Evolutionary conservation across 805 yeast species (phyloP).

Genomic region (Yamadazyma scolyti): DNA sequence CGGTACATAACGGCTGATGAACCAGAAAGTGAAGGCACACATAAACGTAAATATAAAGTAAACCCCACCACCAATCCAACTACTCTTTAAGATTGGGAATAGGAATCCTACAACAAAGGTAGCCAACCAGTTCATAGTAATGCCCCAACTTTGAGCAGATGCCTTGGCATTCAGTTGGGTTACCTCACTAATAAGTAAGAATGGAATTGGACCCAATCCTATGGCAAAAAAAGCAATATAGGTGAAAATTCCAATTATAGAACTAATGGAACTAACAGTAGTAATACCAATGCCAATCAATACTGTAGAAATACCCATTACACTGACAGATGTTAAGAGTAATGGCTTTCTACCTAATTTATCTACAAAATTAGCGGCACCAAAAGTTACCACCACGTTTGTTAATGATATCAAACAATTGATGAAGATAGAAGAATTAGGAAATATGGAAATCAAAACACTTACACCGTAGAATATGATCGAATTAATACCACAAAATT

Average conservation of each 20-base stretch:
- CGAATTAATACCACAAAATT: slow-evolving; percentile 88
- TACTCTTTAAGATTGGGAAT: slow-evolving; percentile 68
- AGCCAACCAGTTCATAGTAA: slow-evolving; percentile 86
- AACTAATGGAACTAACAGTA: slow-evolving; percentile 38
- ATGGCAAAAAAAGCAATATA: slow-evolving; percentile 85
- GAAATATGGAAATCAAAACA: slow-evolving; percentile 68
- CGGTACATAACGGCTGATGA: slow-evolving; percentile 53
- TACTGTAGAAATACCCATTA: slow-evolving; percentile 66
- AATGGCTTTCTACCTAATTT: slow-evolving; percentile 63
- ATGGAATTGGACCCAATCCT: slow-evolving; percentile 96
- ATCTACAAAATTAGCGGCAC: slow-evolving; percentile 76
- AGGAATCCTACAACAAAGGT: slow-evolving; percentile 77
- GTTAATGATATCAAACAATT: slow-evolving; percentile 74
- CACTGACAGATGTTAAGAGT: slow-evolving; percentile 55
- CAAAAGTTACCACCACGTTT: slow-evolving; percentile 70
- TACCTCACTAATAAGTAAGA: slow-evolving; percentile 82
- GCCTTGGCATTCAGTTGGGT: slow-evolving; percentile 78
- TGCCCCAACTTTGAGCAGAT: slow-evolving; percentile 90
- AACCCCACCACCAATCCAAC: slow-evolving; percentile 68
- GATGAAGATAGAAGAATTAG: slow-evolving; percentile 64
- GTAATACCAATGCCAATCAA: slow-evolving; percentile 67
- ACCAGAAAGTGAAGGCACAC: slow-evolving; percentile 48
- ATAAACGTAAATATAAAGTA: slow-evolving; percentile 67
- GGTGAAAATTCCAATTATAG: slow-evolving; percentile 61
- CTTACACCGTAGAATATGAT: slow-evolving; percentile 92